Base-by-base conservation (phyloP, 345 rosid species). In the Salix brachista region DNA sequence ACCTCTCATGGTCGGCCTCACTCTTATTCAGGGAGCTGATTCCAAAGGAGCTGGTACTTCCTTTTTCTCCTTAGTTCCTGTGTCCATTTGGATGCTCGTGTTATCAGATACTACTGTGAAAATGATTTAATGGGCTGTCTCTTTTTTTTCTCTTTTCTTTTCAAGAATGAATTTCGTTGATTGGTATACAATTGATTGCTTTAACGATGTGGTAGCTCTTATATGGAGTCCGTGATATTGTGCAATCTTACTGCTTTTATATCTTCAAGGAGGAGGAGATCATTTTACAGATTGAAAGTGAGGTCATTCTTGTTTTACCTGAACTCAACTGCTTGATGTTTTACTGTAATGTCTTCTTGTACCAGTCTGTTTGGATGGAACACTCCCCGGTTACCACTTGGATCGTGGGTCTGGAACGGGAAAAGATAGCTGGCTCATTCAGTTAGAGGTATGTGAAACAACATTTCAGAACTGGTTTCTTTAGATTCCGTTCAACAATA, bases 21-120 rank as follows among this genome's bases (percentile, higher is more conserved):
- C 97, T 77, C 92, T 94, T 79, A 91, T 94, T 80, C 84, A 81
- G 4, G 92, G 94, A 82, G 97, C 97, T 87, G 95, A 81, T 54
- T 81, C 92, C 46, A 89, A 88, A 79, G 97, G 97, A 89, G 97
- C 98, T 80, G 94, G 98, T 92, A 85, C 16, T 21, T 17, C 36
- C 54, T 50, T 54, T 26, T 62, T 41, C 39, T n/a, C 56, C 23
- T 30, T 36, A 36, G 18, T 72, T 21, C 46, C 2, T 2, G 19
- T 26, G 4, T 74, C 23, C 4, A 10, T 74, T 13, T 46, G 50
- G 50, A 46, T 46, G 50, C 18, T 46, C 50, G 14, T 46, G 50
- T 14, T 46, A 14, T 46, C 50, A 46, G 12, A 46, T 46, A 3
- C 17, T 46, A 13, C 18, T 46, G 50, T 46, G 50, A 46, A 46